Base-by-base conservation (phyloP, 2,329 filamentous ascomycete genomes). In the Arthrobotrys conoides region DNA sequence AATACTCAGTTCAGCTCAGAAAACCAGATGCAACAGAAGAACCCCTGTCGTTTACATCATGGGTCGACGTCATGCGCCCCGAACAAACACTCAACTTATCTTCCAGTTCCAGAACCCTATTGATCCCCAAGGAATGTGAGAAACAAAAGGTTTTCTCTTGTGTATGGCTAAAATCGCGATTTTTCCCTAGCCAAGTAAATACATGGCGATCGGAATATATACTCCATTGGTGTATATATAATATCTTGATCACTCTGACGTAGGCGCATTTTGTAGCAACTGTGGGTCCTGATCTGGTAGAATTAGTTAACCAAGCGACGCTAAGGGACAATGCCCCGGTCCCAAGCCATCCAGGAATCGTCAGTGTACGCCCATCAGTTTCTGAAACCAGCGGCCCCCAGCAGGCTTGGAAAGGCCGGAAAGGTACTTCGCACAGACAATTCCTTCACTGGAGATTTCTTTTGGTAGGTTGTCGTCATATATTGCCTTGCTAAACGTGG, bases 391-490 rank as follows among this genome's bases (percentile, higher is more conserved):
- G 55, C 55, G 27, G 10, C 14, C 5, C 53, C 33, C 27, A 18
- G n/a, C 44, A 30, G 61, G 8, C 61, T 65, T 59, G 53, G 53
- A 59, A 38, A 51, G 14, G 44, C 61, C 61, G 61, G 61, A 65
- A 65, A 46, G 9, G n/a, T 46, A 18, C 10, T 8, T 6, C n/a
- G 44, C 16, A 8, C 44, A 46, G 44, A 46, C 6, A 46, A 20
- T 46, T 46, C n/a, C 5, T 46, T 46, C 27, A 30, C 27, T 6
- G 27, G 6, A n/a, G 6, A n/a, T 12, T 46, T 9, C 3, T 24
- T 18, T 27, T 30, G 12, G 20, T n/a, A 48, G 67, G 33, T 27
- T 66, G 71, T 70, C 71, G 65, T 76, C 71, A 76, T 70, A 44
- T 65, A 14, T 9, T 3, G 36, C 36, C 9, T 9, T 41, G 12